phyloP scores from a whole-genome alignment of 148 eudicot species.

The Oxyria digyna region DNA sequence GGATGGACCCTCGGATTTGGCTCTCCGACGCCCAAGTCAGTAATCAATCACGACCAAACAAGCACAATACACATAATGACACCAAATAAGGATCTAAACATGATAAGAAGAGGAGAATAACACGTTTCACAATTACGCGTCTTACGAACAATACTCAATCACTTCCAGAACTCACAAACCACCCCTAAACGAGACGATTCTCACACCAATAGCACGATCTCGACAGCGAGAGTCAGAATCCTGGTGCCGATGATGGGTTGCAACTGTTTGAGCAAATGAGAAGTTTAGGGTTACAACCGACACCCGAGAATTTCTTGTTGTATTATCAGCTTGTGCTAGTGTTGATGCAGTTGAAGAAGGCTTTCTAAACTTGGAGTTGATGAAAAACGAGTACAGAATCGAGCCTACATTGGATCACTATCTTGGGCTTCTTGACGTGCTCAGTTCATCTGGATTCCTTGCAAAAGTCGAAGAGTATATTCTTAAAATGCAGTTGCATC shows the following conservation, averaged over 20 bases:
- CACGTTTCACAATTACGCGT: too few relatives aligned
- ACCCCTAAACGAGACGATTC: too few relatives aligned
- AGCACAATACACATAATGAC: too few relatives aligned
- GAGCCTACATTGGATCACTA: slow-evolving; percentile 62
- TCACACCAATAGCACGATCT: too few relatives aligned
- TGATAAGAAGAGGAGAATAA: too few relatives aligned
- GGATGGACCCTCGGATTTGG: too few relatives aligned
- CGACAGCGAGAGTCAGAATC: too few relatives aligned
- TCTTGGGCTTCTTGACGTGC: slow-evolving; percentile 53
- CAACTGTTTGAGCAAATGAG: slow-evolving; percentile 53
- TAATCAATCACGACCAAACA: too few relatives aligned
- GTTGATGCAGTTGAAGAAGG: slow-evolving; percentile 84
- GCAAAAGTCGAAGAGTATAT: slow-evolving; percentile 61
- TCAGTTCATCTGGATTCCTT: slow-evolving; percentile 68
- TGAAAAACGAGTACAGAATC: slow-evolving; percentile 62
- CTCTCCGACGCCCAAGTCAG: too few relatives aligned
- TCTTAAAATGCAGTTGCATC: slow-evolving; percentile 47
- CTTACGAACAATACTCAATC: too few relatives aligned
- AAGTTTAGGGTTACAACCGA: slow-evolving; percentile 40
- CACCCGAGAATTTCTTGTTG: slow-evolving; percentile 47
- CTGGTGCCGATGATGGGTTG: slow-evolving; percentile 71
- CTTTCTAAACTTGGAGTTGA: slow-evolving; percentile 52
- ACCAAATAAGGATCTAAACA: too few relatives aligned
- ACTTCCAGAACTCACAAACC: too few relatives aligned
- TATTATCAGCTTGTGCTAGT: slow-evolving; percentile 67